Percentiles rank a stretch among this genome's conserved stretches.
These are phyloP conservation scores for Apiotrichum siamense DNA, from an alignment of 1,284 basidiomycete genomes.

Conservation along the genomic window DNA sequence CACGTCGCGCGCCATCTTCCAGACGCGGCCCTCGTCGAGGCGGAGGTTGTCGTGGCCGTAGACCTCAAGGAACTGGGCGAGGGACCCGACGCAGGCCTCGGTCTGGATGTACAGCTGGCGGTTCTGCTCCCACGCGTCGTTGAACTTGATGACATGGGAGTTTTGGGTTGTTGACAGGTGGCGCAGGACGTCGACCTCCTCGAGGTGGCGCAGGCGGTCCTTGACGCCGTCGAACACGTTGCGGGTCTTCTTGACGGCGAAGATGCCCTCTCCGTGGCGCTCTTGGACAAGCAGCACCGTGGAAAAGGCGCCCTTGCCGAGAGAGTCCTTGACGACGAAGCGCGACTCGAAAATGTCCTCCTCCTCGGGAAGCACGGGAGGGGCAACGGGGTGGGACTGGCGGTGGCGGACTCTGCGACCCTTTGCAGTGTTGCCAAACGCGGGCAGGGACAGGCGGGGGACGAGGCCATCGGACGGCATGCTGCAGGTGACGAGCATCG, in stretches of 20 bases:
- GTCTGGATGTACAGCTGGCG: constrained; percentile 87
- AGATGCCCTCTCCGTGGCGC: constrained; percentile 58
- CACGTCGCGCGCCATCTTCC: constrained; percentile 93
- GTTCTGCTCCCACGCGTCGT: constrained; percentile 95
- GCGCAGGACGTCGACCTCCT: constrained; percentile 90
- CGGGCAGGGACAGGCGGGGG: constrained; percentile 45
- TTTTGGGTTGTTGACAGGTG: constrained; percentile 60
- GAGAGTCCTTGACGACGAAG: constrained; percentile 71
- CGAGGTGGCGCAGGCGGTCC: constrained; percentile 81
- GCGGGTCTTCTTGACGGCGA: constrained; percentile 92
- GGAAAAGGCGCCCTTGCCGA: constrained; percentile 92
- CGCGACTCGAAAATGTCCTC: constrained; percentile 45
- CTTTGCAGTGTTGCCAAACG: constrained; percentile 34
- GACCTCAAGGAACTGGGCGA: constrained; percentile 86
- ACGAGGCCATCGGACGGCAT: constrained; percentile 14
- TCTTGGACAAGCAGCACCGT: constrained; percentile 84
- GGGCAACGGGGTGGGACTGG: constrained; percentile 40
- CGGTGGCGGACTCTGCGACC: constrained; percentile 41
- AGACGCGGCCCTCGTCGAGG: constrained; percentile 87
- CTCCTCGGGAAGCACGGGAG: constrained; percentile 17
- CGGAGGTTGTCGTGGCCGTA: constrained; percentile 78
- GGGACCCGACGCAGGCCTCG: constrained; percentile 89
- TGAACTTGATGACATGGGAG: constrained; percentile 79
- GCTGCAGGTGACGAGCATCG: constrained; percentile 6
- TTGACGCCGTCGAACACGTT: constrained; percentile 76